These are phyloP conservation scores for Emiliania huxleyi DNA, from an alignment of 78 protist genomes.

Conservation along the genomic window DNA sequence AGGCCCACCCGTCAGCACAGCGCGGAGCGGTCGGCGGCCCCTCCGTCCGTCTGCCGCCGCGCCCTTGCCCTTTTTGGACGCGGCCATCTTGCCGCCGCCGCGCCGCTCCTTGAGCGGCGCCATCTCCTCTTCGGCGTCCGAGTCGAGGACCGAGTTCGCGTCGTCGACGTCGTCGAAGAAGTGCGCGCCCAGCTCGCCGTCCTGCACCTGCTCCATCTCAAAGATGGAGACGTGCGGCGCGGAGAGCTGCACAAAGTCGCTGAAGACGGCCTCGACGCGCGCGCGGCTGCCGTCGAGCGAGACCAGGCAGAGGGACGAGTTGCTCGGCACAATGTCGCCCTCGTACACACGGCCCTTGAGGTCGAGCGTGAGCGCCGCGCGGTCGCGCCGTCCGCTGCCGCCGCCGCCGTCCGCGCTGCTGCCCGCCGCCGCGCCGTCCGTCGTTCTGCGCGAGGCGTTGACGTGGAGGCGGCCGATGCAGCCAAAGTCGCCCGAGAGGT, in stretches of 20 bases:
- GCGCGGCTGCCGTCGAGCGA: neutral
- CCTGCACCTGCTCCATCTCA: neutral
- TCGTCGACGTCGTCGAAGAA: neutral
- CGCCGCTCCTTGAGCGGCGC: neutral
- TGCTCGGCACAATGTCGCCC: neutral
- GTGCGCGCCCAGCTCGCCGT: neutral
- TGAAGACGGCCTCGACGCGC: neutral
- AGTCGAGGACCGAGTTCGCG: neutral
- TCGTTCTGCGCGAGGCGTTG: neutral
- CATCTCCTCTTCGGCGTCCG: neutral
- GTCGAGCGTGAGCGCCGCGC: neutral
- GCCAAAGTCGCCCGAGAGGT: neutral
- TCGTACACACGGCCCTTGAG: neutral
- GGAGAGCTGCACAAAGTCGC: neutral
- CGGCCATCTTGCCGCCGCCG: neutral
- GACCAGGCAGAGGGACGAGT: neutral
- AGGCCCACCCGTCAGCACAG: too few species aligned
- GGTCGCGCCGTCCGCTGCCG: neutral
- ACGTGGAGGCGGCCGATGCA: neutral
- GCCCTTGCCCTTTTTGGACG: neutral
- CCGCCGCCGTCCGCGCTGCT: too few species aligned
- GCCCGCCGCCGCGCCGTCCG: too few species aligned
- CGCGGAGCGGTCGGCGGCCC: too few species aligned
- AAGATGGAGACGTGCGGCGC: neutral
- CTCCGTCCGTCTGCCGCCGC: too few species aligned